Conservation (phyloP, 2,329 filamentous ascomycete genomes). For the Venturia oleaginea region DNA sequence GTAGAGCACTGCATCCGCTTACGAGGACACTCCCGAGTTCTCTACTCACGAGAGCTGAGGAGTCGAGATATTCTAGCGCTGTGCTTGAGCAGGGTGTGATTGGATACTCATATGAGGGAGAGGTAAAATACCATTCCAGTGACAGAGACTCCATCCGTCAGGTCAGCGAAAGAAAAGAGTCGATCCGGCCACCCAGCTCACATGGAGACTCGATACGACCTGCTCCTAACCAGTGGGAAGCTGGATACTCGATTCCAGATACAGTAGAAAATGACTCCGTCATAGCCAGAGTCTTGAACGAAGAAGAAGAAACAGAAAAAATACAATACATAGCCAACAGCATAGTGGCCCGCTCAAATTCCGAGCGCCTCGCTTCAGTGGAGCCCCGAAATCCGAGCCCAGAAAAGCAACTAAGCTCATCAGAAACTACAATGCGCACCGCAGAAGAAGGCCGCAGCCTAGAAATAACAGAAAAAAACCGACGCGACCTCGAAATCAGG, state of each 20-base stretch:
- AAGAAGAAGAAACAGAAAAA: constrained; percentile 1
- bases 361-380: background rate
- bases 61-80: constrained; percentile 18
- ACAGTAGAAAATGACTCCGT: background rate
- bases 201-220: background rate
- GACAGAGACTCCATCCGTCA: constrained; percentile 7
- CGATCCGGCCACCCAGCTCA: background rate
- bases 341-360: background rate
- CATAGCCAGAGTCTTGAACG: background rate
- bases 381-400: background rate
- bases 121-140: background rate
- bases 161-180: constrained; percentile 8
- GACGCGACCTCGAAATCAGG: background rate
- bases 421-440: background rate
- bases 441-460: background rate
- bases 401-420: background rate
- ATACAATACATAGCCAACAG: background rate
- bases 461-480: background rate
- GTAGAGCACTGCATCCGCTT: constrained; percentile 14
- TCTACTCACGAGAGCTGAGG: constrained; percentile 24
- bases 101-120: background rate
- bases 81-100: constrained; percentile 14
- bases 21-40: constrained; percentile 24
- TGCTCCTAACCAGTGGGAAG: background rate
- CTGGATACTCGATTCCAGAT: background rate